A percentile compares a stretch with the other conserved stretches of the same genome.
Conservation (phyloP, 805 yeast species). For the Tanozyma kutaoensis region DNA sequence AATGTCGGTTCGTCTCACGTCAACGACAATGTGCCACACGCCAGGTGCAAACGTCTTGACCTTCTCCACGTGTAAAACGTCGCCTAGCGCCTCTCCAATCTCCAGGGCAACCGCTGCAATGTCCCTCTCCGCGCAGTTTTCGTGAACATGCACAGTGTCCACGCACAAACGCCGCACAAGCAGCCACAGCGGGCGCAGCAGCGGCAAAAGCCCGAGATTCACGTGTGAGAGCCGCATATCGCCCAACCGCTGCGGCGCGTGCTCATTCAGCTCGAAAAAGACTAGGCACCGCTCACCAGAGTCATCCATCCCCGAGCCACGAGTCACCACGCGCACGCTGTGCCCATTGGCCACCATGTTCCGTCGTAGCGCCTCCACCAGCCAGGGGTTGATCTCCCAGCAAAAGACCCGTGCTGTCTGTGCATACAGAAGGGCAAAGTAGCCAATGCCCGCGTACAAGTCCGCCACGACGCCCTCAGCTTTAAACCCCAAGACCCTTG, state of each 20-base stretch:
- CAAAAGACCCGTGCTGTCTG: conserved; percentile 46
- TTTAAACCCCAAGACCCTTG: conserved; percentile 31
- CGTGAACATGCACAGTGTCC: conserved; percentile 12
- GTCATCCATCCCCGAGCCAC: too few relatives aligned
- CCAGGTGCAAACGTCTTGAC: conserved; percentile 86
- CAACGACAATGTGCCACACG: conserved; percentile 59
- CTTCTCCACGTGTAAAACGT: conserved; percentile 34
- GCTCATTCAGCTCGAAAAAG: conserved; percentile 52
- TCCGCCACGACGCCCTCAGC: conserved; percentile 36
- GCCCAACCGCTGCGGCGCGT: conserved; percentile 25
- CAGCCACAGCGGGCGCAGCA: conserved; percentile 51
- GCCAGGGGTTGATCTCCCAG: conserved; percentile 84
- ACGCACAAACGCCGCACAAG: conserved; percentile 21
- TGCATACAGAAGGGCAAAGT: conserved; percentile 58
- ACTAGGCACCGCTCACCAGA: conserved; percentile 31
- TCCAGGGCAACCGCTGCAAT: neutral
- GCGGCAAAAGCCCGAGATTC: conserved; percentile 70
- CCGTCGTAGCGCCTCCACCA: conserved; percentile 52
- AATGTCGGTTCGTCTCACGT: conserved; percentile 5
- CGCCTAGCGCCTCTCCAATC: conserved; percentile 1
- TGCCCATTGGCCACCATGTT: conserved; percentile 38
- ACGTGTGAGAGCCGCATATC: conserved; percentile 36
- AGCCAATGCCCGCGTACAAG: conserved; percentile 77
- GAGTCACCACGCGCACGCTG: conserved; percentile 2
- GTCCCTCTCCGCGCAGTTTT: neutral